Conservation (phyloP, 2,329 filamentous ascomycete species). For the Sarocladiaceae sp. region DNA sequence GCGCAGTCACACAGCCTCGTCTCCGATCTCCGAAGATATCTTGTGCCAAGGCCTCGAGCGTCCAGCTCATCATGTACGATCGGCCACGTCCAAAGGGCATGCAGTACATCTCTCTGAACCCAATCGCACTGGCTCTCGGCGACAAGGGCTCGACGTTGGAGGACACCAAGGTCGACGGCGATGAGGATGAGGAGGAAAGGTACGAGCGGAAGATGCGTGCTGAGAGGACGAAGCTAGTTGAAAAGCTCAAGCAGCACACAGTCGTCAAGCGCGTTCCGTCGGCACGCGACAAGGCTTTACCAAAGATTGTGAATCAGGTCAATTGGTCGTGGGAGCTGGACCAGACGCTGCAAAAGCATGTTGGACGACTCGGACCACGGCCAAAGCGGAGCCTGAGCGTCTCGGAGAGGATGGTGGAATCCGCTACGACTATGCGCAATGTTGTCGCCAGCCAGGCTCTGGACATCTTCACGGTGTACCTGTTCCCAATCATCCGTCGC, state of each 20-base stretch:
- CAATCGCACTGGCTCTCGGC: conserved; percentile 81
- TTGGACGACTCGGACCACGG: conserved; percentile 75
- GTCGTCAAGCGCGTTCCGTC: conserved; percentile 74
- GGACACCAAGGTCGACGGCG: conserved; percentile 35
- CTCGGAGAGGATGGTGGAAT: conserved; percentile 90
- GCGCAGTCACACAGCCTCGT: conserved; percentile 50
- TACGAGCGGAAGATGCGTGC: conserved; percentile 55
- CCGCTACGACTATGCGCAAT: conserved; percentile 80
- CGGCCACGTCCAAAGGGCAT: conserved; percentile 80
- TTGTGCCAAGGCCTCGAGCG: conserved; percentile 65
- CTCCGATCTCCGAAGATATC: conserved; percentile 65
- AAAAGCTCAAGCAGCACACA: conserved; percentile 86
- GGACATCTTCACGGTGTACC: conserved; percentile 67
- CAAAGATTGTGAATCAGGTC: conserved; percentile 83
- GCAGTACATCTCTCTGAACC: conserved; percentile 92
- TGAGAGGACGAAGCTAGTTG: conserved; percentile 63
- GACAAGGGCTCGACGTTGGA: conserved; percentile 55
- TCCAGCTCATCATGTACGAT: conserved; percentile 88
- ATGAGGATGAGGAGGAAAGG: conserved; percentile 69
- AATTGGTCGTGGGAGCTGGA: conserved; percentile 95
- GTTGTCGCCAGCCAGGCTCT: conserved; percentile 65
- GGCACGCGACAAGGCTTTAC: conserved; percentile 75
- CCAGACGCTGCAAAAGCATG: conserved; percentile 81
- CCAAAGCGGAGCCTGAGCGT: conserved; percentile 85
- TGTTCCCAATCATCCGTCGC: conserved; percentile 71